phyloP scores from a whole-genome alignment of 805 yeast species.

The Monosporozyma yasuniensis region DNA sequence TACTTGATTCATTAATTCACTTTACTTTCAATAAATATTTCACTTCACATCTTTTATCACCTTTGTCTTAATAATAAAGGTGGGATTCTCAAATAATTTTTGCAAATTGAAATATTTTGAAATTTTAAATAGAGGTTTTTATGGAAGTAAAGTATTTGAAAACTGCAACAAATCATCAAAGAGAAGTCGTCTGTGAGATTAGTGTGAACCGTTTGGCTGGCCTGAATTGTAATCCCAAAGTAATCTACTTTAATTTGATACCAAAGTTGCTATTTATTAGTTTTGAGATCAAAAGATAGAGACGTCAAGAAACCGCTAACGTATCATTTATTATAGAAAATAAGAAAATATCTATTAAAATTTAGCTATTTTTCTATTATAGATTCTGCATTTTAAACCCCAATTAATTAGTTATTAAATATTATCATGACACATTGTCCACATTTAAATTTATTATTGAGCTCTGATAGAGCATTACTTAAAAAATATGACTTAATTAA shows the following conservation, averaged over 20 bases:
- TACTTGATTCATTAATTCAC: not conserved
- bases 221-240: not conserved
- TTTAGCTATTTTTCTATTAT: not conserved
- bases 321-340: not conserved
- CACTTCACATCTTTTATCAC: not conserved
- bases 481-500: conserved; percentile 25
- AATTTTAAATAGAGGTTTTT: not conserved
- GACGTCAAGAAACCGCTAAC: not conserved
- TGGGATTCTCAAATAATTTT: not conserved
- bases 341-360: too few relatives aligned
- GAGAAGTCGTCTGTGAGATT: not conserved
- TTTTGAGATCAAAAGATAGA: not conserved
- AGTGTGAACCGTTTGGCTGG: not conserved
- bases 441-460: conserved; percentile 27
- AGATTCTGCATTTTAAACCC: not conserved
- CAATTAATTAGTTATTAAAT: not conserved
- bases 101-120: not conserved
- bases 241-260: not conserved
- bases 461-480: conserved; percentile 21
- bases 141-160: not conserved
- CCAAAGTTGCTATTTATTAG: not conserved
- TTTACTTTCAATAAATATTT: not conserved
- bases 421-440: conserved; percentile 24
- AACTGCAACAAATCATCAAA: not conserved
- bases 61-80: not conserved